Evolutionary conservation across 1,284 basidiomycete species (phyloP).

Genomic region (Salmacisia buchloeana): DNA sequence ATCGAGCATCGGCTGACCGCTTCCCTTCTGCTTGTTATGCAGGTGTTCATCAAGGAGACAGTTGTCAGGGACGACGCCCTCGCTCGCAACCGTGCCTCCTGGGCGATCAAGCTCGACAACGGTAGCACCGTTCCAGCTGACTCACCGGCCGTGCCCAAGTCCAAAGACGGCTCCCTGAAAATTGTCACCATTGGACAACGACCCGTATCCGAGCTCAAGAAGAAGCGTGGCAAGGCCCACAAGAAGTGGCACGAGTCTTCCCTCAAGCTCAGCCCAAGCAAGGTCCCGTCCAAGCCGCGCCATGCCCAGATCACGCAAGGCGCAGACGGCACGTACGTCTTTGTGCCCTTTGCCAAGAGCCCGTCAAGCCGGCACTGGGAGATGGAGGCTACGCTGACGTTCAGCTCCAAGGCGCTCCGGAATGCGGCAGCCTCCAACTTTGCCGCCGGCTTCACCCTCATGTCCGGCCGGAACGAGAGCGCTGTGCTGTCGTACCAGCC

Average conservation of each 20-base stretch:
- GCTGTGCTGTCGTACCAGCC: slow-evolving; percentile 19
- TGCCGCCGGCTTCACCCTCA: slow-evolving; percentile 19
- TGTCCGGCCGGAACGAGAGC: slow-evolving; percentile 10
- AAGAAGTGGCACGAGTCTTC: slow-evolving; percentile 6
- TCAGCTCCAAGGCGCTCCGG: slow-evolving; percentile 16
- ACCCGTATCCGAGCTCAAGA: slow-evolving; percentile 13
- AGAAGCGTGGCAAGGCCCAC: slow-evolving; percentile 12
- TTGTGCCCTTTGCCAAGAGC: slow-evolving; percentile 13
- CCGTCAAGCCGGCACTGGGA: slow-evolving; percentile 17
- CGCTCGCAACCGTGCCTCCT: slow-evolving; percentile 16
- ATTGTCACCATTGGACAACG: slow-evolving; percentile 19
- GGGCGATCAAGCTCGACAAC: slow-evolving; percentile 17
- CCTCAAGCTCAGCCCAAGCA: neutral
- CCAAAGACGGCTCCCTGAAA: slow-evolving; percentile 10
- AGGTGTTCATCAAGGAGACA: slow-evolving; percentile 17
- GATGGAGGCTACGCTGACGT: slow-evolving; percentile 15
- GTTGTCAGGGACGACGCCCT: slow-evolving; percentile 15
- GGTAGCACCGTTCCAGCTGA: slow-evolving; percentile 2
- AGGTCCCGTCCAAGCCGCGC: neutral
- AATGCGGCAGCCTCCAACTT: slow-evolving; percentile 11
- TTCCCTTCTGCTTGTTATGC: neutral
- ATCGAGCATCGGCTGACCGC: neutral
- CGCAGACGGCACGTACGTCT: slow-evolving; percentile 9
- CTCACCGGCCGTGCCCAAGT: neutral
- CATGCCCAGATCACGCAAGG: neutral